Evolutionary conservation across 805 yeast species (phyloP), one percentile per base, ranked within the genome.

Genomic region (Suhomyces prunicola): DNA sequence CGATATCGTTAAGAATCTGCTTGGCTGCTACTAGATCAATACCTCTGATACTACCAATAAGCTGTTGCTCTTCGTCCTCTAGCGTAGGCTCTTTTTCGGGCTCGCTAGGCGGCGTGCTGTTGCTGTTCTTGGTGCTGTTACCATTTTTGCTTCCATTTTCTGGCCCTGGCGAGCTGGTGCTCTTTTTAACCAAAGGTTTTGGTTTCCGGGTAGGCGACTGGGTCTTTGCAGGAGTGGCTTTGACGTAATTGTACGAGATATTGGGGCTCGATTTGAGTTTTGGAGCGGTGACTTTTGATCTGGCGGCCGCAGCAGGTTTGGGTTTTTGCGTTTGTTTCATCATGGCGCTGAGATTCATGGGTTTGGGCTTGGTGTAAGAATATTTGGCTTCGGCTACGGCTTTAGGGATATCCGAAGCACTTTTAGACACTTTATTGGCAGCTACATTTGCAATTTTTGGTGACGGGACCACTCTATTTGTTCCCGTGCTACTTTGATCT

Each of bases 1-100:
- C 87, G 54, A 93, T 90, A 64, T 93, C 97, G 57, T 87, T 88
- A 52, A 93, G 72, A 49, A 93, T 92, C 65, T 90, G 97, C 57
- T 82, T 81, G 9, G 96, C 96, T 0, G 96, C 86, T 4, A 63
- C 61, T 51, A 81, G 84, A 68, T 93, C 98, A 9, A 93, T 88
- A 2, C 97, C 97, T 54, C 76, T 66, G 45, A 80, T 64, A 6
- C 79, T 74, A n/a, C 70, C 65, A 46, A 82, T 79, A 22, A 82
- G 58, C 26, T 62, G 63, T 12, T 71, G 71, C 54, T 74, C 74
- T 22, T 71, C 73, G 19, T 51, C 53, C 24, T 49, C 54, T 13
- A 41, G 29, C 6, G 47, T 48, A 15, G 35, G 48, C 23, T 41
- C 51, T 29, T 44, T 44, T 13, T 42, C 47, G 5, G 29, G 17